These are phyloP conservation scores for Hemisphaericaspora xylanilytica DNA, from an alignment of 1,139 yeast species.

Conservation along the genomic window DNA sequence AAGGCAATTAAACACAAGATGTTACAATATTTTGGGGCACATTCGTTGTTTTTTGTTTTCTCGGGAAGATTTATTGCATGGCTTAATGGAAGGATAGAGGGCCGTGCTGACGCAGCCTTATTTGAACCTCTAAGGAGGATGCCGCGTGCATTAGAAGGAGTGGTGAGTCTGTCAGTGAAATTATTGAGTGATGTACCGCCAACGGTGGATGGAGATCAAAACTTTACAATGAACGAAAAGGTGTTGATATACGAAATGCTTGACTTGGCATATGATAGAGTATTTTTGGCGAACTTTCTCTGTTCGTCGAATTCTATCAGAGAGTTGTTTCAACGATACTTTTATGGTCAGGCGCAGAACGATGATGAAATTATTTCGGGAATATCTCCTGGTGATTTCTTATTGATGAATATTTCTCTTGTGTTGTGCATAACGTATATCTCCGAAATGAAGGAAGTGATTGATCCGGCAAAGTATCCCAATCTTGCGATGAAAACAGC, in stretches of 20 bases:
- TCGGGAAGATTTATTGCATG: slow-evolving; percentile 20
- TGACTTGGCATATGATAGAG: slow-evolving; percentile 9
- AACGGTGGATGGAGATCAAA: slow-evolving; percentile 5
- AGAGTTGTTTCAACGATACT: slow-evolving; percentile 13
- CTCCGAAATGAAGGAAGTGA: slow-evolving; percentile 1
- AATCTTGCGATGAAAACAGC: slow-evolving; percentile 6
- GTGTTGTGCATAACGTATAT: slow-evolving; percentile 14
- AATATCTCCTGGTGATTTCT: slow-evolving; percentile 12
- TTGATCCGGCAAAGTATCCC: slow-evolving; percentile 9
- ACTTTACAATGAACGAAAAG: slow-evolving; percentile 9
- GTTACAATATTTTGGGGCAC: slow-evolving; percentile 19
- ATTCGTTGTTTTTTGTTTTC: slow-evolving; percentile 18
- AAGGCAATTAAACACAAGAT: slow-evolving; percentile 8
- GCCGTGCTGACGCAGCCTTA: slow-evolving; percentile 9
- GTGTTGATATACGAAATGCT: slow-evolving; percentile 11
- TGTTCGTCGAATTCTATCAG: slow-evolving; percentile 8
- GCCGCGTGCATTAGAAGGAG: slow-evolving; percentile 10
- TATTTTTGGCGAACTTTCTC: slow-evolving; percentile 10
- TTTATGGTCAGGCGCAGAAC: slow-evolving; percentile 8
- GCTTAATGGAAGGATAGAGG: slow-evolving; percentile 12
- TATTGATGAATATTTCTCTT: slow-evolving; percentile 19
- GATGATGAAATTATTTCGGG: slow-evolving; percentile 9
- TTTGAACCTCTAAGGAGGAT: slow-evolving; percentile 12
- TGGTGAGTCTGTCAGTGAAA: background rate
- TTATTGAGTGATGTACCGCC: slow-evolving; percentile 8